Evolutionary conservation across 106 monocot species (phyloP).

Genomic region (Hemerocallis citrina): DNA sequence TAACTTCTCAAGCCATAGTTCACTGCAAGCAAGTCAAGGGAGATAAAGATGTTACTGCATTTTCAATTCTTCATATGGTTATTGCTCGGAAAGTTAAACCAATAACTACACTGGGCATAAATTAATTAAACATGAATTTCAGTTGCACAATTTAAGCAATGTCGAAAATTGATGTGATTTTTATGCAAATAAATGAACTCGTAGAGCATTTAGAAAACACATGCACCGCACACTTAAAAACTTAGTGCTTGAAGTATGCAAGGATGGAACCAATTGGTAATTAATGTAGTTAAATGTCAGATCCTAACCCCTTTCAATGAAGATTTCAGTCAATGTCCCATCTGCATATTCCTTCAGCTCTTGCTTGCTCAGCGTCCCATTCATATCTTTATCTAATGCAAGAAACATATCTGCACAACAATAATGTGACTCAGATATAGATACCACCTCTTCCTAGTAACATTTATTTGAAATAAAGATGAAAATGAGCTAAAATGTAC

Average conservation of each 20-base stretch:
- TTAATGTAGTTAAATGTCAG: not conserved
- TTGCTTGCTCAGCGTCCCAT: constrained; percentile 90
- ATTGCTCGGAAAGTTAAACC: not conserved
- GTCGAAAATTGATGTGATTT: not conserved
- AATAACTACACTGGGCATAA: too few relatives aligned
- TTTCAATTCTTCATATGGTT: not conserved
- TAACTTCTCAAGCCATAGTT: too few relatives aligned
- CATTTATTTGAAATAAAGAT: not conserved
- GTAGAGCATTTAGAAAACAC: too few relatives aligned
- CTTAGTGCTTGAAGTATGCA: not conserved
- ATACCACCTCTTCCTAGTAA: not conserved
- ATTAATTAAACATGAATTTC: too few relatives aligned
- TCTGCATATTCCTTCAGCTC: constrained; percentile 99
- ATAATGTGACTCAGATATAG: not conserved
- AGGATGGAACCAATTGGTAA: not conserved
- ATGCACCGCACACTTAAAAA: too few relatives aligned
- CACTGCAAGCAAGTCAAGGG: too few relatives aligned
- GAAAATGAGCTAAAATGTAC: not conserved
- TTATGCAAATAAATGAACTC: not conserved
- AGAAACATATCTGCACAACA: constrained; percentile 93
- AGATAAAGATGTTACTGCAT: too few relatives aligned
- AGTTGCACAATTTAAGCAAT: too few relatives aligned
- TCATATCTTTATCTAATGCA: constrained; percentile 91
- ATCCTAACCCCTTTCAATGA: constrained; percentile 85
- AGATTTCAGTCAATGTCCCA: constrained; percentile 96